Conservation (phyloP, 129 eudicot genomes). For the Flaveria ramosissima region DNA sequence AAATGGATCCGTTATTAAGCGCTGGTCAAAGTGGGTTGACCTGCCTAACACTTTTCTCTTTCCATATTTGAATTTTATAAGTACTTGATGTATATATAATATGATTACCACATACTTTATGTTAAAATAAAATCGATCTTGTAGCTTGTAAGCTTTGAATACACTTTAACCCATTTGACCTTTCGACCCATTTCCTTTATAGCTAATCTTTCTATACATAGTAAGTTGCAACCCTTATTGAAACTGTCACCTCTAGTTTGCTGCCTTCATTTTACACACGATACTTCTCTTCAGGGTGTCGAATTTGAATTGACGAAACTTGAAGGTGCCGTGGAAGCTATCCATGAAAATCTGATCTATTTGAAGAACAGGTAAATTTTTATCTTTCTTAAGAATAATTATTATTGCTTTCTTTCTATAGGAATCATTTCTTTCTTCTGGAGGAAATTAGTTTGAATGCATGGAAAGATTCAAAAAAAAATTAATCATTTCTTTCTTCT, state of each 20-base stretch:
- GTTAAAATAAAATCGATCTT: not conserved
- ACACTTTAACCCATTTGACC: not conserved
- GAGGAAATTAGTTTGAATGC: not conserved
- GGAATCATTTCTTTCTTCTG: not conserved
- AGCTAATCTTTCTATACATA: not conserved
- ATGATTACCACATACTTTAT: not conserved
- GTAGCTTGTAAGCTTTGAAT: not conserved
- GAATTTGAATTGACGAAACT: slow-evolving; percentile 85
- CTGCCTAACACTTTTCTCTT: not conserved
- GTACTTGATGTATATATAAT: not conserved
- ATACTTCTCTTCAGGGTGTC: slow-evolving; percentile 56
- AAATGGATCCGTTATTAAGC: not conserved
- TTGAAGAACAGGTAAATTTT: slow-evolving; percentile 58
- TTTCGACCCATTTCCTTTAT: not conserved
- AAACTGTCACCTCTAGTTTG: not conserved
- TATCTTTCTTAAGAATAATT: not conserved
- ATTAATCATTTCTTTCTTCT: not conserved
- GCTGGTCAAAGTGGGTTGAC: not conserved
- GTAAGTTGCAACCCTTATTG: not conserved
- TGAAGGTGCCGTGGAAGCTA: slow-evolving; percentile 75
- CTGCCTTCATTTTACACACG: slow-evolving; percentile 1
- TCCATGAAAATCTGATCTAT: slow-evolving; percentile 64
- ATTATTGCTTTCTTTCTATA: not conserved
- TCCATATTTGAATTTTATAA: not conserved
- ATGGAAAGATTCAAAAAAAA: not conserved